Evolutionary conservation across 2,329 filamentous ascomycete genomes (phyloP).

Genomic region (Botrytis pseudocinerea): DNA sequence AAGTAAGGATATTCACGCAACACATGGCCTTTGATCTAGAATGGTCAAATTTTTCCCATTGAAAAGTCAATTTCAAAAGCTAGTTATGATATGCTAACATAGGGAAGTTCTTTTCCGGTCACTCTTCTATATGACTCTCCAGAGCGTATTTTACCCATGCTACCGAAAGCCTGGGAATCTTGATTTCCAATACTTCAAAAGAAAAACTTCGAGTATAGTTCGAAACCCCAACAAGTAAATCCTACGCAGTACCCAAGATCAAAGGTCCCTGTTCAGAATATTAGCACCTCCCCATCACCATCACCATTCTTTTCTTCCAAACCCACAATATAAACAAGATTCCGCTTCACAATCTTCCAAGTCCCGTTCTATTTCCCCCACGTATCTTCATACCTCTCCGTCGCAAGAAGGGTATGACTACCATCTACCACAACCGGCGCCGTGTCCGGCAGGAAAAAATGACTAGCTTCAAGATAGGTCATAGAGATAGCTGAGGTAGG

Average conservation of each 20-base stretch:
- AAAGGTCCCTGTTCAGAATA: not conserved
- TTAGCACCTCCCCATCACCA: not conserved
- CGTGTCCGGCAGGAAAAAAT: not conserved
- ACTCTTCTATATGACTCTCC: not conserved
- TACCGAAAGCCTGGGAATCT: not conserved
- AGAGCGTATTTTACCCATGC: not conserved
- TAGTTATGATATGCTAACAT: not conserved
- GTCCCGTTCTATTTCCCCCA: not conserved
- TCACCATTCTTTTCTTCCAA: too few species aligned
- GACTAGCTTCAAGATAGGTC: not conserved
- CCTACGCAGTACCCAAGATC: not conserved
- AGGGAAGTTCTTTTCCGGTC: not conserved
- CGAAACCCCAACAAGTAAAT: too few species aligned
- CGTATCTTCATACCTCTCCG: not conserved
- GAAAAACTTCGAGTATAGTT: not conserved
- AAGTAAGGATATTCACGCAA: not conserved
- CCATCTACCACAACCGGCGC: not conserved
- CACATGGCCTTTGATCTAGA: accelerated
- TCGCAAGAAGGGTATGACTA: not conserved
- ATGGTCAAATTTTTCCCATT: not conserved
- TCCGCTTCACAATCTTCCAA: constrained; percentile 7
- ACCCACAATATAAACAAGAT: not conserved
- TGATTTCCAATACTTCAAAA: not conserved
- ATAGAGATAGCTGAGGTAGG: not conserved
- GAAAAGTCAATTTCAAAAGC: not conserved